A percentile compares a stretch with the other conserved stretches of the same genome.
phyloP scores from a whole-genome alignment of 202 grass and related monocot genomes.

The Eragrostis tef region DNA sequence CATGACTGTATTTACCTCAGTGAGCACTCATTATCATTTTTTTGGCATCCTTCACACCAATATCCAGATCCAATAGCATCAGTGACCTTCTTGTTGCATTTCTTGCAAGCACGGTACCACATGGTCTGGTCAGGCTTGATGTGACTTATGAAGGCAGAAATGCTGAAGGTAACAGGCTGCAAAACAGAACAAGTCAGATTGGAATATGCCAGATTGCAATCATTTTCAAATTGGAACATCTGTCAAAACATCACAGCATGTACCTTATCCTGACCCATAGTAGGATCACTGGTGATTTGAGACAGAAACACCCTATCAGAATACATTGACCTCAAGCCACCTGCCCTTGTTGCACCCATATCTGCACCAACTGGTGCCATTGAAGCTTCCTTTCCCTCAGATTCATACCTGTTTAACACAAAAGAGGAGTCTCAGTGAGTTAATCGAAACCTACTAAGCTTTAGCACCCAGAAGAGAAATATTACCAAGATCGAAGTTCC shows the following conservation, averaged over 20 bases:
- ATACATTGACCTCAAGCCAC: conserved; percentile 72
- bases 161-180: conserved; percentile 80
- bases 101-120: conserved; percentile 95
- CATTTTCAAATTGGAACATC: neutral
- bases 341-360: conserved; percentile 52
- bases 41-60: conserved; percentile 92
- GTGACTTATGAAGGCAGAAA: conserved; percentile 67
- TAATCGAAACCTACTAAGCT: neutral
- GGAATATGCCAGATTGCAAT: neutral
- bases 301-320: conserved; percentile 85
- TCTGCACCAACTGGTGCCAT: conserved; percentile 80
- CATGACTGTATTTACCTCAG: conserved; percentile 62
- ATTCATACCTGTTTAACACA: conserved; percentile 76
- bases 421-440: neutral
- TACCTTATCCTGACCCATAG: conserved; percentile 89
- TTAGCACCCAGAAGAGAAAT: neutral
- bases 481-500: conserved; percentile 70
- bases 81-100: conserved; percentile 94
- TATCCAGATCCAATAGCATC: conserved; percentile 75
- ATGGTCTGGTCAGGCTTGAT: conserved; percentile 90
- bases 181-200: conserved; percentile 22
- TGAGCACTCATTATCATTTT: conserved; percentile 67
- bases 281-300: conserved; percentile 73
- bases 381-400: conserved; percentile 68
- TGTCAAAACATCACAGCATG: neutral